These are phyloP conservation scores for Metarhizium sp. DNA, from an alignment of 2,329 filamentous ascomycete species.

Conservation along the genomic window DNA sequence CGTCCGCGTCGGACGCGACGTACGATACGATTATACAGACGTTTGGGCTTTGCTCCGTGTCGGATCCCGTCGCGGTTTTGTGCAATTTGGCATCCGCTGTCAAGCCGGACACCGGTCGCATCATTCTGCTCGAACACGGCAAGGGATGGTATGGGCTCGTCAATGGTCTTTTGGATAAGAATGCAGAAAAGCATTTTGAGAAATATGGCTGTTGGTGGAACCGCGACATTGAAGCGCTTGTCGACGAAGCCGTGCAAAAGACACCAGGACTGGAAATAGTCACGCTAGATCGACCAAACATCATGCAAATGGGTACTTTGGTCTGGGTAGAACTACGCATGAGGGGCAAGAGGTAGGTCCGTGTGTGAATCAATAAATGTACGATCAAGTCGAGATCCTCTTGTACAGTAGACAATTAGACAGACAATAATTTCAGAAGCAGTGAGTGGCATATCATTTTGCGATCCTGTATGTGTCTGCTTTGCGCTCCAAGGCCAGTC, in stretches of 20 bases:
- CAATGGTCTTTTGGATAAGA: slow-evolving; percentile 46
- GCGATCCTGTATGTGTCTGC: slow-evolving; percentile 3
- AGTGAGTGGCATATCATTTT: slow-evolving; percentile 10
- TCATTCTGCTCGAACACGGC: slow-evolving; percentile 55
- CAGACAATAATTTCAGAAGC: not conserved
- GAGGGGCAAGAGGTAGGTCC: not conserved
- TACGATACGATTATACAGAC: slow-evolving; percentile 58
- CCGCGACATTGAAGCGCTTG: slow-evolving; percentile 47
- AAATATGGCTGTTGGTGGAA: slow-evolving; percentile 63
- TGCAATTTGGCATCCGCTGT: slow-evolving; percentile 42
- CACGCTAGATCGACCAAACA: slow-evolving; percentile 39
- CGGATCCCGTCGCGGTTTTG: slow-evolving; percentile 44
- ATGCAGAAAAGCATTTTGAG: slow-evolving; percentile 44
- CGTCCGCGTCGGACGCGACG: slow-evolving; percentile 13
- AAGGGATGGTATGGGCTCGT: slow-evolving; percentile 44
- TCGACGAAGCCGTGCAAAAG: slow-evolving; percentile 35
- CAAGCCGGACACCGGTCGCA: slow-evolving; percentile 45
- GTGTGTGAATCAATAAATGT: not conserved
- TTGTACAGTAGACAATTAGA: not conserved
- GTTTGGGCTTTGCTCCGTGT: slow-evolving; percentile 55
- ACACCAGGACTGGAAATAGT: slow-evolving; percentile 49
- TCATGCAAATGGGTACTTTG: slow-evolving; percentile 47
- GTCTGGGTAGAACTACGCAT: slow-evolving; percentile 46
- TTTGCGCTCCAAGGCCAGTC: slow-evolving; percentile 1
- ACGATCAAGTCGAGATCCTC: not conserved